Evolutionary conservation across 2,329 filamentous ascomycete genomes (phyloP), one percentile per base, ranked within the genome.

Genomic region (Talaromyces pinophilus): DNA sequence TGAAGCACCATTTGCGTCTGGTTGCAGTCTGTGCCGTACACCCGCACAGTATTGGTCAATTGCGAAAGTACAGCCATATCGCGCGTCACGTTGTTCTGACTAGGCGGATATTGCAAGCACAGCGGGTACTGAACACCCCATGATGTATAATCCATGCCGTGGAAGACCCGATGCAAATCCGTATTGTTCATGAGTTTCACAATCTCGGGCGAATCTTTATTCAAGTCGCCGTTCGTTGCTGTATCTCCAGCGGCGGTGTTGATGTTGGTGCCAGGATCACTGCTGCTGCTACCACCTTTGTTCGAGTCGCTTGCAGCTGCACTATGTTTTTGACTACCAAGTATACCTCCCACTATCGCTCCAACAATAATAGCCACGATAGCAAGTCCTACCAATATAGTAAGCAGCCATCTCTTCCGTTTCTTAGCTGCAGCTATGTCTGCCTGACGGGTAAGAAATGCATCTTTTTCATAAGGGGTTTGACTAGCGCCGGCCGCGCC

Each of bases 21-120:
- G 79, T 97, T 97, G 84, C 94, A 98, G 80, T 98, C 94, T 13
- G 92, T 98, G 60, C 94, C 94, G 76, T 98, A 98, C 0, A 97
- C 84, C 7, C 94, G 90, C 59, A 98, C 86, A 2, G 88, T 89
- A 76, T 96, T 93, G 67, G 93, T 97, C 52, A 98, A 83, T 76
- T 97, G 93, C 13, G 91, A 93, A 62, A 98, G 87, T 10, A 97
- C 89, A 1, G 95, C 94, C 67, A 97, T 82, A 76, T 98, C 94
- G 63, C 92, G 88, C 0, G 95, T 98, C 70, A 98, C 85, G 76
- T 98, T 97, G 81, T 98, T 97, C 76, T 97, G 94, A 40, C 90
- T 93, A 0, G 94, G 91, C 0, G 92, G 91, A 71, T 89, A 86
- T 64, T 85, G 81, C 38, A 93, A 70, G 78, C 94, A 98, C 46